Evolutionary conservation across 352 stramenopile species (phyloP).

Genomic region (Globisporangium cylindrosporum): DNA sequence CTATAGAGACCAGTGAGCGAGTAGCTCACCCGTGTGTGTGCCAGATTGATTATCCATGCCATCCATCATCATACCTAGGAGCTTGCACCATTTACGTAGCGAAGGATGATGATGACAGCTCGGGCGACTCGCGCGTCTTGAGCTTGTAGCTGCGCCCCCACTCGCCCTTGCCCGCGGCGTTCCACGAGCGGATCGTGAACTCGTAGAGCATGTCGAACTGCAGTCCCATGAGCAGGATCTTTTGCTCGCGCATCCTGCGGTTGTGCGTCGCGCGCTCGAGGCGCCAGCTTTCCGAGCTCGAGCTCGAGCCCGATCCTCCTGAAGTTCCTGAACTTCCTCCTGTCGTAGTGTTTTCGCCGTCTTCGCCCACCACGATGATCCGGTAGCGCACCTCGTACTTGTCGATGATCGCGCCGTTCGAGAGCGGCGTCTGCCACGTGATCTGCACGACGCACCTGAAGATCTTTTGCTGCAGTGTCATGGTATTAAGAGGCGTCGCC

Average conservation of each 20-base stretch:
- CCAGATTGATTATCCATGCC: neutral
- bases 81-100: neutral
- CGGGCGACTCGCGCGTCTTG: conserved; percentile 32
- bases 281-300: conserved; percentile 28
- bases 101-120: conserved; percentile 12
- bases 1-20: neutral
- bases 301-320: neutral
- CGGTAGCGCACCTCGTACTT: conserved; percentile 72
- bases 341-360: conserved; percentile 19
- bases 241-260: conserved; percentile 37
- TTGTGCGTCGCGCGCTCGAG: conserved; percentile 42
- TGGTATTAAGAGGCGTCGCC: neutral
- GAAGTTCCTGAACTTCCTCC: neutral
- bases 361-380: conserved; percentile 27
- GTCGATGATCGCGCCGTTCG: conserved; percentile 66
- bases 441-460: conserved; percentile 53
- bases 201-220: conserved; percentile 67
- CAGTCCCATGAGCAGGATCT: conserved; percentile 37
- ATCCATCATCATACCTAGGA: neutral
- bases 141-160: conserved; percentile 44
- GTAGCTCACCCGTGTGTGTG: neutral
- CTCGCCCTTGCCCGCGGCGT: conserved; percentile 52
- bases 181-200: conserved; percentile 60
- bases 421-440: conserved; percentile 56
- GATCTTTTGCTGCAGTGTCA: conserved; percentile 40